Conservation (phyloP, 257 asterid genomes). For the Prunella vulgaris region DNA sequence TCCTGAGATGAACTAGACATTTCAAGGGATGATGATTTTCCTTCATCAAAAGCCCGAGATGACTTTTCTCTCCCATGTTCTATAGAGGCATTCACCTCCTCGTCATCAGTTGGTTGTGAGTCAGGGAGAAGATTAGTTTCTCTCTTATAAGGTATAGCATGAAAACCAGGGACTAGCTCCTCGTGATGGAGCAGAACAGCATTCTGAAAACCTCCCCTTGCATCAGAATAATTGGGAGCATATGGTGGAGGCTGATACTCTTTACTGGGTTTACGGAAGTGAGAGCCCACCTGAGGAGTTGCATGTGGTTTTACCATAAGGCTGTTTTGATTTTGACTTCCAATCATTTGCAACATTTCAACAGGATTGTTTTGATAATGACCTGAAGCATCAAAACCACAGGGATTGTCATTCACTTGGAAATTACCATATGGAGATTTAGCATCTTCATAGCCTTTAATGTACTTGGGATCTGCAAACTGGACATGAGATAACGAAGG, state of each 20-base stretch:
- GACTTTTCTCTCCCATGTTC: constrained; percentile 29
- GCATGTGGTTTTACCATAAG: constrained; percentile 19
- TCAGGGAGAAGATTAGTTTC: no score
- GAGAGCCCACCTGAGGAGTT: constrained; percentile 23
- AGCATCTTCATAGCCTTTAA: constrained; percentile 30
- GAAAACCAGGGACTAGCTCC: constrained; percentile 27
- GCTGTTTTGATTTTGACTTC: constrained; percentile 26
- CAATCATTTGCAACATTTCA: constrained; percentile 22
- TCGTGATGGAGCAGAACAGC: constrained; percentile 27
- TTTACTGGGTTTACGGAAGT: constrained; percentile 21
- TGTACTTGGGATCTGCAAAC: constrained; percentile 28
- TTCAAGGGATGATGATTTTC: constrained; percentile 35
- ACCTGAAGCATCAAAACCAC: constrained; percentile 31
- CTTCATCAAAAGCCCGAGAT: constrained; percentile 19
- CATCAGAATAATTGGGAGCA: constrained; percentile 27
- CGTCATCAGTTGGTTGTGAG: constrained; percentile 29
- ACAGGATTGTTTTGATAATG: constrained; percentile 29
- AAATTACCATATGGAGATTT: constrained; percentile 22
- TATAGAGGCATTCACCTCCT: constrained; percentile 15
- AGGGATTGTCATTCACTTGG: constrained; percentile 26
- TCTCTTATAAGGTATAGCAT: constrained; percentile 22
- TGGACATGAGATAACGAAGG: constrained; percentile 38
- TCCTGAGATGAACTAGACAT: constrained; percentile 33
- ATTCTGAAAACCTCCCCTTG: constrained; percentile 21
- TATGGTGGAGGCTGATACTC: constrained; percentile 32